Conservation (phyloP, 345 rosid genomes). For the Euphorbia peplus region DNA sequence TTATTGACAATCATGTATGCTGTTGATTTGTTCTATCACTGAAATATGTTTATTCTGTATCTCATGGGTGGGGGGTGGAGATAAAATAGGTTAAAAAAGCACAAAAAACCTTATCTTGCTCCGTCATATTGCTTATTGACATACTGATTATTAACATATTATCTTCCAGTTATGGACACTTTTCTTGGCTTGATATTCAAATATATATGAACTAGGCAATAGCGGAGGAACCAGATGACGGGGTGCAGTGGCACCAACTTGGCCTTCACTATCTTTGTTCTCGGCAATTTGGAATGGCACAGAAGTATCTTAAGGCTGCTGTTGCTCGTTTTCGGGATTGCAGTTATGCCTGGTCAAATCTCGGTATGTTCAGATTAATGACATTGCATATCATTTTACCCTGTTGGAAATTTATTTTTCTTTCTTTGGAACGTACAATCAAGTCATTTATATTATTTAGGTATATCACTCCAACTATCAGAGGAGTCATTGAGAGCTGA, state of each 20-base stretch:
- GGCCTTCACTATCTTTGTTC: constrained; percentile 86
- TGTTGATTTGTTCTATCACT: neutral
- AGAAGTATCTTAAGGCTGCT: constrained; percentile 85
- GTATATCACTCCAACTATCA: constrained; percentile 77
- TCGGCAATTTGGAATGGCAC: constrained; percentile 67
- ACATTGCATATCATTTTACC: neutral
- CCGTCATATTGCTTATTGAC: too few species aligned
- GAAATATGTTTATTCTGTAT: neutral
- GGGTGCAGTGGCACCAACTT: constrained; percentile 87
- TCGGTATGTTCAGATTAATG: constrained; percentile 42
- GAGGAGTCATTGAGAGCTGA: constrained; percentile 64
- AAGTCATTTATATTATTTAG: constrained; percentile 29
- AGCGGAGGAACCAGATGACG: constrained; percentile 88
- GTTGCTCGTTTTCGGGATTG: constrained; percentile 56
- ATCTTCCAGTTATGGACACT: neutral
- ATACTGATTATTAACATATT: neutral
- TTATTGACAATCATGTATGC: neutral
- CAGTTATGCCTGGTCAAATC: constrained; percentile 86
- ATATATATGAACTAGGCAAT: constrained; percentile 44
- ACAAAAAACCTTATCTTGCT: neutral
- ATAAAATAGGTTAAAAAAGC: neutral
- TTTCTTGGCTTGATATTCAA: neutral
- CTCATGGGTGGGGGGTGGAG: neutral
- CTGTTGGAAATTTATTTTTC: neutral
- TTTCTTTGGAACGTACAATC: neutral